Evolutionary conservation across 2,329 filamentous ascomycete genomes (phyloP), one percentile per base, ranked within the genome.

Genomic region (Pseudocercospora ulei): DNA sequence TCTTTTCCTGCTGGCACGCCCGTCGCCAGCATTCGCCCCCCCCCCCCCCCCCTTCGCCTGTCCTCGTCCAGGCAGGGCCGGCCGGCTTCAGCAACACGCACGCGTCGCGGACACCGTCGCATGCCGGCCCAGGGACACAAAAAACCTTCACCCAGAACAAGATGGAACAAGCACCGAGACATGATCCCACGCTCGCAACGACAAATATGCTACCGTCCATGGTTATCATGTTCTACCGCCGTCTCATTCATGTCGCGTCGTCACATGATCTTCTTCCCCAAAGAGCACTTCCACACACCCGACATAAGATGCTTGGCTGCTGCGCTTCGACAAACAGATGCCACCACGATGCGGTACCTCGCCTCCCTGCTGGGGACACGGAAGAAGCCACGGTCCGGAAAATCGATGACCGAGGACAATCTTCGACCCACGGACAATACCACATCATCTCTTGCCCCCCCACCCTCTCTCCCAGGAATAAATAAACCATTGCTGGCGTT

Each of bases 401-500:
- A 26, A 11, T 20, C 18, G 17, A 9, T 25, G 34, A 38, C 35
- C 16, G 18, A 43, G n/a, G 27, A 23, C 38, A 38, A 43, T 24
- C n/a, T 33, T 24, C 16, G 13, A 17, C 11, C 30, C 13, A 33
- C 24, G 24, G 30, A 28, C 40, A 20, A 45, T 38, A 30, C 36
- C 33, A 34, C 23, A 25, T 36, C 23, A 31, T 41, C 13, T 33
- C n/a, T n/a, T n/a, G n/a, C n/a, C n/a, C n/a, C n/a, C n/a, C n/a
- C n/a, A n/a, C n/a, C n/a, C 35, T 43, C 40, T 39, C 20, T 34
- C 24, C 23, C 11, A 18, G n/a, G 12, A 22, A 14, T 22, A 41
- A 38, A 40, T 28, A 37, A 48, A 55, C 58, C 59, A 59, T 62
- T 54, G 58, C 59, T 62, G 56, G 58, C 58, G 50, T n/a, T 50